phyloP scores from a whole-genome alignment of 2,329 filamentous ascomycete genomes.

The Nakataea oryzae region DNA sequence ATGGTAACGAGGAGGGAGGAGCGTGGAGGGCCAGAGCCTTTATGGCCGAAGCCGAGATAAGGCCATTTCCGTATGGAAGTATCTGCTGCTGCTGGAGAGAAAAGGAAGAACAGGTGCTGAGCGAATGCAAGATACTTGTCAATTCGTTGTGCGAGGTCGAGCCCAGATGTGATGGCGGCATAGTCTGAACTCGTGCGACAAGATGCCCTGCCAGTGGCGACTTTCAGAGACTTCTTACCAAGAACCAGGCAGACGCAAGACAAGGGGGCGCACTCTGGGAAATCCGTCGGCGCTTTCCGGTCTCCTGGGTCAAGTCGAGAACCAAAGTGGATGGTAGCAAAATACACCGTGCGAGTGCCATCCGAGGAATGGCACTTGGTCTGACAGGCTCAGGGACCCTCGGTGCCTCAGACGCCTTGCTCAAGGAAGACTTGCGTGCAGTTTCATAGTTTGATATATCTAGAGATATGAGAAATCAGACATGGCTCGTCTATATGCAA shows the following conservation, averaged over 20 bases:
- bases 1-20: too few species aligned
- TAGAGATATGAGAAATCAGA: too few species aligned
- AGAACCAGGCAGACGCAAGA: too few species aligned
- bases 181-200: not conserved
- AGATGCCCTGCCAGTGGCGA: not conserved
- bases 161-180: not conserved
- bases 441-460: too few species aligned
- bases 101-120: not conserved
- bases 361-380: not conserved
- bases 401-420: too few species aligned
- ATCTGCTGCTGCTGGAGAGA: not conserved
- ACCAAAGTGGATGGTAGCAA: not conserved
- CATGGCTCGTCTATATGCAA: too few species aligned
- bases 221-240: not conserved
- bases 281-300: not conserved
- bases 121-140: not conserved
- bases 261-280: not conserved
- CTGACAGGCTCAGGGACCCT: too few species aligned
- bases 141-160: not conserved
- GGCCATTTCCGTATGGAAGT: not conserved
- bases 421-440: too few species aligned
- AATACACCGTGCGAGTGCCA: too few species aligned
- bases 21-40: too few species aligned
- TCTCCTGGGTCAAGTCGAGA: not conserved
- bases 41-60: not conserved